Evolutionary conservation across 257 asterid species (phyloP).

Genomic region (Fraxinus excelsior): DNA sequence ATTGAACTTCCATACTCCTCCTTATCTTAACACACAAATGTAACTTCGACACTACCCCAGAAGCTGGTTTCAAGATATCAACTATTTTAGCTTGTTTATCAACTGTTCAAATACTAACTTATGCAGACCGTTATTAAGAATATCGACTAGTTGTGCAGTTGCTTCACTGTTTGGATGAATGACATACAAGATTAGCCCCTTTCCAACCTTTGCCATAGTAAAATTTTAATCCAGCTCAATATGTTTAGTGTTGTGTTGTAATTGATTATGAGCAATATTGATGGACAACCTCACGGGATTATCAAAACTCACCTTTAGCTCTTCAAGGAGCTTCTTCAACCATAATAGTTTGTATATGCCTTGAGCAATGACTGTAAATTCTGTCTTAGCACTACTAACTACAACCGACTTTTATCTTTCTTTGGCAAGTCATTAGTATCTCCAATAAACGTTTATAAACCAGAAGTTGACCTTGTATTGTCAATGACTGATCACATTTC

Average conservation of each 20-base stretch:
- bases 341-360: background rate
- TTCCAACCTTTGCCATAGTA: too few species aligned
- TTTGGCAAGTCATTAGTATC: background rate
- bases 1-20: background rate
- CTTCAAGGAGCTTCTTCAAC: background rate
- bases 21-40: background rate
- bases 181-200: background rate
- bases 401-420: background rate
- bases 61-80: background rate
- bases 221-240: background rate
- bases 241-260: background rate
- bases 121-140: background rate
- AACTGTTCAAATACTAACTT: background rate
- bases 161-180: background rate
- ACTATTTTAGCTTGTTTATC: too few species aligned
- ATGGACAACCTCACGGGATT: background rate
- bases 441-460: background rate
- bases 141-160: background rate
- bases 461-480: background rate
- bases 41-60: background rate
- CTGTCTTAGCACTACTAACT: background rate
- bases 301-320: background rate
- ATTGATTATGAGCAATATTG: background rate
- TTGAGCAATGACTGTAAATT: background rate
- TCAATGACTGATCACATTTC: background rate